phyloP scores from a whole-genome alignment of 352 stramenopile genomes.

The Pythium apleroticum region DNA sequence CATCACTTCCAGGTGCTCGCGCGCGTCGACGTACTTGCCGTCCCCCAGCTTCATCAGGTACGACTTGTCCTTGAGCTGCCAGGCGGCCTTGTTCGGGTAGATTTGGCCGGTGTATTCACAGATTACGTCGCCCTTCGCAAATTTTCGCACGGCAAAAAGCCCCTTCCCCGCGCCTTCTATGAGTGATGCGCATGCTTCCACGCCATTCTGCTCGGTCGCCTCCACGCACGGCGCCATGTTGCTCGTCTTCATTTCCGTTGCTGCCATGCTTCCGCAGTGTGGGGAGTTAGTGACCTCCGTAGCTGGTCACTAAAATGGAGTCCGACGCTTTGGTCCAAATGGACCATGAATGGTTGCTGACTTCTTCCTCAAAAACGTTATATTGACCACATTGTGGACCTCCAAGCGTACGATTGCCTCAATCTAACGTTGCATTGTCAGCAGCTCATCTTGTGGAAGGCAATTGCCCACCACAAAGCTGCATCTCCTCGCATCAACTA shows the following conservation, averaged over 20 bases:
- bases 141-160: conserved; percentile 40
- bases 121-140: conserved; percentile 24
- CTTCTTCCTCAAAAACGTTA: conserved; percentile 7
- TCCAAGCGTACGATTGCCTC: neutral
- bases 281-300: neutral
- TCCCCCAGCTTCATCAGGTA: conserved; percentile 84
- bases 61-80: conserved; percentile 61
- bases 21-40: conserved; percentile 75
- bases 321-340: neutral
- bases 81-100: conserved; percentile 41
- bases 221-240: conserved; percentile 15
- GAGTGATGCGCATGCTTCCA: conserved; percentile 44
- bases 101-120: conserved; percentile 34
- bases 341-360: neutral
- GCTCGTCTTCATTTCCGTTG: neutral
- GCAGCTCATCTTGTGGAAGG: conserved; percentile 11
- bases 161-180: conserved; percentile 54
- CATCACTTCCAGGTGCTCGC: conserved; percentile 41
- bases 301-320: neutral
- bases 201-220: conserved; percentile 24
- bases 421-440: conserved; percentile 20
- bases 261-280: neutral
- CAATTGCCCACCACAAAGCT: conserved; percentile 1
- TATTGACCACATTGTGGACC: conserved; percentile 8
- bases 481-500: neutral